phyloP scores from a whole-genome alignment of 2,329 filamentous ascomycete genomes.

The Penicillium olsonii region DNA sequence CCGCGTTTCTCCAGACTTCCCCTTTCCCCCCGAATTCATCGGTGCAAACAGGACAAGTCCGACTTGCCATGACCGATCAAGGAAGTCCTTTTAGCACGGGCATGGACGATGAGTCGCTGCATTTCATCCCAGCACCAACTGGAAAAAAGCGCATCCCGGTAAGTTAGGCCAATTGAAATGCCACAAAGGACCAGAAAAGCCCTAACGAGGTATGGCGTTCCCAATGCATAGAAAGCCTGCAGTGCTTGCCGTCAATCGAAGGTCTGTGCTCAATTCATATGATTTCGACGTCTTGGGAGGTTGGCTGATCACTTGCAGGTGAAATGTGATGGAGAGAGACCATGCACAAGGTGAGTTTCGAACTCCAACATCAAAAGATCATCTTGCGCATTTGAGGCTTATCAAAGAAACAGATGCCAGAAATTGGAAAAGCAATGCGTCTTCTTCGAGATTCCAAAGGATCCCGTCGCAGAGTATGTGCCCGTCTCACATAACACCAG shows the following conservation, averaged over 20 bases:
- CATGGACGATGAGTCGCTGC: slow-evolving; percentile 26
- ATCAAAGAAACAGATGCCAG: slow-evolving; percentile 26
- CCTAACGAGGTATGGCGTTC: neutral
- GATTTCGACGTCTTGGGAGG: neutral
- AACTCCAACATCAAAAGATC: neutral
- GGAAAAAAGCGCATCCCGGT: slow-evolving; percentile 42
- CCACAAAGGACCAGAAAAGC: neutral
- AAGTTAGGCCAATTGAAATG: slow-evolving; percentile 3
- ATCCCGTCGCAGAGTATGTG: slow-evolving; percentile 31
- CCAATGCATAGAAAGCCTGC: slow-evolving; percentile 36
- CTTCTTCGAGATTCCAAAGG: slow-evolving; percentile 38
- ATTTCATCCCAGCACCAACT: slow-evolving; percentile 22
- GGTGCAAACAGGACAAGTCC: neutral
- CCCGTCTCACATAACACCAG: neutral
- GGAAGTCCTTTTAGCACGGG: neutral
- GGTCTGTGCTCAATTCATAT: slow-evolving; percentile 14
- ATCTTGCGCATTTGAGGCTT: neutral
- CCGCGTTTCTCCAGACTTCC: slow-evolving; percentile 25
- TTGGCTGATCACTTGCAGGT: slow-evolving; percentile 24
- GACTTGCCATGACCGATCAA: neutral
- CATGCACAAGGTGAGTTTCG: slow-evolving; percentile 35
- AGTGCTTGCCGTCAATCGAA: slow-evolving; percentile 42
- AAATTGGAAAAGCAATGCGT: slow-evolving; percentile 38
- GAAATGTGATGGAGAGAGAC: slow-evolving; percentile 39
- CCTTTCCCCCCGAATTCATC: slow-evolving; percentile 2